Conservation (phyloP, 345 rosid species). For the Eucalyptus paniculata region DNA sequence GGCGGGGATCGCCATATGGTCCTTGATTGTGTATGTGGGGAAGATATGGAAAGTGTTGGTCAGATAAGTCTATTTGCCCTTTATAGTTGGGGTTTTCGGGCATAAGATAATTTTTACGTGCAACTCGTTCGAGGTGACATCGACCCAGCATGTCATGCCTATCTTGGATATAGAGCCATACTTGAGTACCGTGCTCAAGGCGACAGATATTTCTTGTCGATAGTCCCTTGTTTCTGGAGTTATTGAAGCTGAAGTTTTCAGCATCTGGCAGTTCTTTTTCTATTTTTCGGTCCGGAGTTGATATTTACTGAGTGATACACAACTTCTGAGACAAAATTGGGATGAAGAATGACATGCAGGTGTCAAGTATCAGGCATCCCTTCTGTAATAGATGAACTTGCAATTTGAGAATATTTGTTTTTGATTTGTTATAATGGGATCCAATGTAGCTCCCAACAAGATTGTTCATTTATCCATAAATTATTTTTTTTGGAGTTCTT, state of each 20-base stretch:
- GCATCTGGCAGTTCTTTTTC: background rate
- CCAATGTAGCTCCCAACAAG: background rate
- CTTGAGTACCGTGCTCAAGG: background rate
- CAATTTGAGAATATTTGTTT: background rate
- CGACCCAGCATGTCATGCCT: background rate
- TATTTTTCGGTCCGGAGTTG: background rate
- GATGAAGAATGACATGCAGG: background rate
- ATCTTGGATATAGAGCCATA: background rate
- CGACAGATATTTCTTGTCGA: background rate
- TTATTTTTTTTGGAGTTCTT: background rate
- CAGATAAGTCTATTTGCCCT: slow-evolving; percentile 17
- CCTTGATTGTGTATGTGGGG: slow-evolving; percentile 75
- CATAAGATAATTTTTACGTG: background rate
- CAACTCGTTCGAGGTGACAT: background rate
- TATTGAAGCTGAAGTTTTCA: background rate
- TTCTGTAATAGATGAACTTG: background rate
- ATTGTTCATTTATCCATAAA: background rate
- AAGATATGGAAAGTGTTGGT: slow-evolving; percentile 69
- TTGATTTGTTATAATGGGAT: background rate
- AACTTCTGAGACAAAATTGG: background rate
- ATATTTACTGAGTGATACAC: background rate
- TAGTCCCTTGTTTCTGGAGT: background rate
- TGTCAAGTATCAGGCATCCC: background rate
- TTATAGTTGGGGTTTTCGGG: background rate
- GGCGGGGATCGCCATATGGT: slow-evolving; percentile 89